Conservation (phyloP, 208 protist species). For the Herpetomonas samuelpessoai region DNA sequence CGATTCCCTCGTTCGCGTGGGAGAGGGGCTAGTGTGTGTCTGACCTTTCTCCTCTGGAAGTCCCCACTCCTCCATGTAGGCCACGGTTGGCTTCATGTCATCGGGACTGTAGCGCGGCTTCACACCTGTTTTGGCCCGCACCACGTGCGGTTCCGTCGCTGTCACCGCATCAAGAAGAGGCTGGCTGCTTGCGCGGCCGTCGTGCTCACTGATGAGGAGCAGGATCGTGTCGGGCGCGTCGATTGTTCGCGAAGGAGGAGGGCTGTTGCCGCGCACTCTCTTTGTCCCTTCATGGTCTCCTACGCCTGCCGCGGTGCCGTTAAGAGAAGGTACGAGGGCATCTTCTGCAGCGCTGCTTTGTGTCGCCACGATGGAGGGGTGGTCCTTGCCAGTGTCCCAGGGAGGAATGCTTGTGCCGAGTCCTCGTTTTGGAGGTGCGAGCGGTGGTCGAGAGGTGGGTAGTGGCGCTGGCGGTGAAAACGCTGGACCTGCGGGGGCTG, state of each 20-base stretch:
- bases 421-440: no score
- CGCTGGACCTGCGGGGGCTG: no score
- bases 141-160: neutral
- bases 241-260: neutral
- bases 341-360: no score
- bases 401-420: no score
- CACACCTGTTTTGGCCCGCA: neutral
- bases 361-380: neutral
- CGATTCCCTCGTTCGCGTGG: no score
- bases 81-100: neutral
- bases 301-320: no score
- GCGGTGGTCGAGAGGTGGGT: no score
- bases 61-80: neutral
- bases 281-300: neutral
- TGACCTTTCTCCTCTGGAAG: neutral
- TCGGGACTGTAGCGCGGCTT: neutral
- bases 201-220: neutral
- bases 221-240: neutral
- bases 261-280: neutral
- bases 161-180: no score
- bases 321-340: no score
- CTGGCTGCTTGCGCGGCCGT: neutral
- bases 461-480: no score
- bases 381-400: no score
- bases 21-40: no score